Evolutionary conservation across 257 asterid genomes (phyloP), one percentile per base, ranked within the genome.

Genomic region (Scutellaria baicalensis): DNA sequence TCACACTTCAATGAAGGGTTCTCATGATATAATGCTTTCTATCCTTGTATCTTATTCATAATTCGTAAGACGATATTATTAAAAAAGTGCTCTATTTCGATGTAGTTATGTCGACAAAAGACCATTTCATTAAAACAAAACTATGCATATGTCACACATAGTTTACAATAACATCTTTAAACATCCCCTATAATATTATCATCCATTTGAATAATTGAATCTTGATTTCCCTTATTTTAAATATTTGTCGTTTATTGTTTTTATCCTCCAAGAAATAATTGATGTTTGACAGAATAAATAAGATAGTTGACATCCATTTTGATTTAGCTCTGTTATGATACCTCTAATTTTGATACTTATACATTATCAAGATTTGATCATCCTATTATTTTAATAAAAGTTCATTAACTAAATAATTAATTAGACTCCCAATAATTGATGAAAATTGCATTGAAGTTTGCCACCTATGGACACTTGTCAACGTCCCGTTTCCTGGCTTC

Each of bases 271-370:
- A 52, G 9, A 40, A 13, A 58, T 2, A 17, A 69, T 73, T 27
- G 35, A 27, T 9, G 67, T 78, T 78, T 78, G 75, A 68, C 59
- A 64, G 73, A 74, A 14, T 50, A 60, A 38, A 58, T 61, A 69
- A 54, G 72, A 66, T 70, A 71, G 78, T 71, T 79, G 83, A 70
- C 77, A 16, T 52, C 63, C 39, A 74, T 51, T 55, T 33, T 65
- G 75, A 74, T 51, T 55, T 33, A 59, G 75, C 72, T 45, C 70
- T 44, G 42, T 43, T 76, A 71, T 43, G 23, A 64, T 76, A 81
- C 57, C 76, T 74, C 79, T n/a, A 13, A 49, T 44, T 36, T 60
- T 68, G 52, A 58, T 60, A 65, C 63, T 68, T 64, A 70, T 47
- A 59, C 38, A 52, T 52, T 59, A 42, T 59, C 39, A 12, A 42